Base-by-base conservation (phyloP, 2,329 filamentous ascomycete species). In the Xenoacremonium recifei region DNA sequence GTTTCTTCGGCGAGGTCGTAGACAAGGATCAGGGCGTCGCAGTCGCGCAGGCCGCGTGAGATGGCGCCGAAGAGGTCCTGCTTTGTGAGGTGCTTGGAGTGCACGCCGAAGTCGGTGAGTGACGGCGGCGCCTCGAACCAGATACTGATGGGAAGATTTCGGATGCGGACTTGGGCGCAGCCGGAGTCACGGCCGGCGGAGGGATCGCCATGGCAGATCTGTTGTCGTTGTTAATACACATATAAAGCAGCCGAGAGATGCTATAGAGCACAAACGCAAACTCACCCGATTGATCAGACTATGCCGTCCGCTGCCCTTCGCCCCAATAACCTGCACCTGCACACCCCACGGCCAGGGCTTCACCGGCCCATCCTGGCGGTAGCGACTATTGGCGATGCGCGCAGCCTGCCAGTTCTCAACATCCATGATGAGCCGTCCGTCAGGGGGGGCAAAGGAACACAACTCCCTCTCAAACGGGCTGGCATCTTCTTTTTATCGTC, bases 391-490 rank as follows among this genome's bases (percentile, higher is more conserved):
- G 10, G 47, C 21, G 37, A 51, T 44, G 4, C 49, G 27, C 16
- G 40, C 45, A 9, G 49, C 44, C 20, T 51, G 49, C 49, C 49
- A 48, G 37, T 50, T 42, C 35, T 51, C 36, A 19, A 50, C 29
- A 13, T 51, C 42, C 49, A 50, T 51, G 12, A 34, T 38, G 40
- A 31, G 6, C 7, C 17, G 9, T 9, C 9, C 23, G 13, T 9
- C 9, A 9, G 23, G 23, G 23, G 23, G 23, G n/a, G n/a, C n/a
- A n/a, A n/a, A n/a, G n/a, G n/a, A n/a, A n/a, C n/a, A n/a, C n/a
- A n/a, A n/a, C n/a, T n/a, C n/a, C n/a, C n/a, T n/a, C n/a, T n/a
- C n/a, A n/a, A n/a, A n/a, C n/a, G n/a, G n/a, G n/a, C n/a, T n/a
- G n/a, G n/a, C n/a, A n/a, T n/a, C n/a, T n/a, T n/a, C n/a, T n/a